Evolutionary conservation across 2,329 filamentous ascomycete species (phyloP), one percentile per base, ranked within the genome.

Genomic region (Nigrospora osmanthi): DNA sequence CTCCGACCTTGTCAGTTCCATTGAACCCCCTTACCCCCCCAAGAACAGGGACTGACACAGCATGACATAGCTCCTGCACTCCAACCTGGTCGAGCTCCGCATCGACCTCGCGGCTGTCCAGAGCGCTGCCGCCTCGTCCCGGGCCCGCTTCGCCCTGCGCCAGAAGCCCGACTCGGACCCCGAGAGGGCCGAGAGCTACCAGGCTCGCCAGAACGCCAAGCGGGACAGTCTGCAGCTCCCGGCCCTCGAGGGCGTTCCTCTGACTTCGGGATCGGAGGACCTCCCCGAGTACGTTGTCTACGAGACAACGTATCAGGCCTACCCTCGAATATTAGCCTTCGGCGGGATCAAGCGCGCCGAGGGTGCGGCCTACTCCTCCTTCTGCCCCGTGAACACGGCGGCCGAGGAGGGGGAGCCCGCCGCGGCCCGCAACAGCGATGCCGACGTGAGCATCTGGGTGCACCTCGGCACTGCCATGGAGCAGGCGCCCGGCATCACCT

Each of bases 261-360:
- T 63, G 35, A 62, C 55, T 6, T 52, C 58, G 35, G 58, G 61
- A 38, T 58, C 55, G 14, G 49, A 50, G 28, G 55, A 68, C 42
- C 58, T 70, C 6, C 68, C 68, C 11, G 64, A 68, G 37, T 62
- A 68, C 36, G 57, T 69, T 48, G 60, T 70, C 44, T 70, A 69
- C 54, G 67, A 70, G 54, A 70, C 67, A 9, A 66, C 68, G 3
- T 71, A 70, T 56, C 59, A 68, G 44, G 64, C 66, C 42, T 71
- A 71, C 52, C 66, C 67, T 1, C 61, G 69, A 16, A 64, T 71
- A 36, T 54, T 70, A 13, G 61, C 65, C 6, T 62, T 60, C 4
- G 66, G 65, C 12, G 58, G 57, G 41, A 69, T 71, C 53, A 63
- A 63, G 46, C 60, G 60, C 16, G 64, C 67, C n/a, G 66, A 66